A percentile compares a stretch with the other conserved stretches of the same genome.
phyloP scores from a whole-genome alignment of 2,329 filamentous ascomycete species.

The Cladosporium sp. region DNA sequence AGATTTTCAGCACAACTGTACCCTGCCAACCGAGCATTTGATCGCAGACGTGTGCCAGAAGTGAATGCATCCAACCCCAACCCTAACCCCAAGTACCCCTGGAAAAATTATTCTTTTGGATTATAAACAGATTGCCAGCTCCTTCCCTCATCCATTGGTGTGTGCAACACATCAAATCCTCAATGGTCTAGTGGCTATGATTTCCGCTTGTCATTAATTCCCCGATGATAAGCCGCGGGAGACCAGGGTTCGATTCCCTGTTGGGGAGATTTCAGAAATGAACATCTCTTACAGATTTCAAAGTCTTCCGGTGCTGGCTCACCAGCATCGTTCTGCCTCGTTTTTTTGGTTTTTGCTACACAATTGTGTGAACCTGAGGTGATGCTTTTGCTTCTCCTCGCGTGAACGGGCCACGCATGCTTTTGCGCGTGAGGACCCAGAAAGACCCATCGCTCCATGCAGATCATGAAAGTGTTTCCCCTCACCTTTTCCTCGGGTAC shows the following conservation, averaged over 20 bases:
- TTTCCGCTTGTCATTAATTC: conserved; percentile 2
- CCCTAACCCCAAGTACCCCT: too few relatives aligned
- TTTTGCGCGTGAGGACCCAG: neutral
- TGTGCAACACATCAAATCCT: conserved; percentile 5
- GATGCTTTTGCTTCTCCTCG: too few relatives aligned
- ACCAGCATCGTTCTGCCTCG: neutral
- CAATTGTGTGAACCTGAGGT: neutral
- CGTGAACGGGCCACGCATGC: too few relatives aligned
- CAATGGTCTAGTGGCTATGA: conserved; percentile 12
- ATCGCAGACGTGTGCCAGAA: too few relatives aligned
- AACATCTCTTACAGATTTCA: neutral
- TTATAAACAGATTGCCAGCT: too few relatives aligned
- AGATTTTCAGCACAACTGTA: too few relatives aligned
- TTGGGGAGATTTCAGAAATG: conserved; percentile 9
- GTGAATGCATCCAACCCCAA: too few relatives aligned
- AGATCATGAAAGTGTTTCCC: neutral
- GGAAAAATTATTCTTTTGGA: too few relatives aligned
- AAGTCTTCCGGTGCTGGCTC: conserved; percentile 1
- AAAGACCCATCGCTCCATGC: neutral
- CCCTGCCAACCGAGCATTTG: too few relatives aligned
- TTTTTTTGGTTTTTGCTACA: neutral
- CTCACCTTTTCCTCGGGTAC: too few relatives aligned
- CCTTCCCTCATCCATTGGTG: conserved; percentile 2
- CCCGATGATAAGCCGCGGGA: conserved; percentile 8
- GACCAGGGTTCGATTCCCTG: conserved; percentile 13